These are phyloP conservation scores for Penicillium cinerascens DNA, from an alignment of 495 filamentous ascomycete genomes.

Conservation along the genomic window DNA sequence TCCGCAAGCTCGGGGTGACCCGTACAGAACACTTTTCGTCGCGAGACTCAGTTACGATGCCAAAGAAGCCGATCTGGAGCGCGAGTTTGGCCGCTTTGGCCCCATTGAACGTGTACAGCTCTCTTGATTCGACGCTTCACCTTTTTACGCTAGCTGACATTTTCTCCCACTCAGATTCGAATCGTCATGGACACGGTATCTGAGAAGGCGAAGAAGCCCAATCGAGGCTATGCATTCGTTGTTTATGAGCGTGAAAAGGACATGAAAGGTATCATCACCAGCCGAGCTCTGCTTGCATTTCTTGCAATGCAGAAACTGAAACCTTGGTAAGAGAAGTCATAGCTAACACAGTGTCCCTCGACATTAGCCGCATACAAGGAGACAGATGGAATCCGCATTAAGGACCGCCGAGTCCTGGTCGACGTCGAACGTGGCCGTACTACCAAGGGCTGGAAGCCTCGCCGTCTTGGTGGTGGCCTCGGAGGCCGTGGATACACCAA, in stretches of 20 bases:
- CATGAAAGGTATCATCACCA: conserved; percentile 84
- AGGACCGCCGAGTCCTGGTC: conserved; percentile 84
- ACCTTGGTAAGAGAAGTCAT: conserved; percentile 23
- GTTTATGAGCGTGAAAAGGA: conserved; percentile 97
- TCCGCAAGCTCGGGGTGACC: conserved; percentile 82
- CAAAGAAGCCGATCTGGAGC: conserved; percentile 84
- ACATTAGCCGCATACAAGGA: conserved; percentile 73
- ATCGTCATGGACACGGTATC: conserved; percentile 68
- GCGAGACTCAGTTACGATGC: conserved; percentile 84
- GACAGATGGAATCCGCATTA: conserved; percentile 88
- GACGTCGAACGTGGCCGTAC: conserved; percentile 96
- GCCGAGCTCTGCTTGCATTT: background rate
- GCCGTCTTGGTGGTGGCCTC: conserved; percentile 86
- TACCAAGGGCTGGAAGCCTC: conserved; percentile 90
- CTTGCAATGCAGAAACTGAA: background rate
- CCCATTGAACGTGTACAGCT: conserved; percentile 79
- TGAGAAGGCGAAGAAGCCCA: conserved; percentile 76
- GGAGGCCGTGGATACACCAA: conserved; percentile 94
- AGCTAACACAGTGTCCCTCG: conserved; percentile 31
- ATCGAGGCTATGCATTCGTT: conserved; percentile 93
- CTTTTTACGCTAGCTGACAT: conserved; percentile 2
- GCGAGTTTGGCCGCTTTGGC: conserved; percentile 91
- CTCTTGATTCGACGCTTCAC: background rate
- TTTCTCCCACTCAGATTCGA: conserved; percentile 63
- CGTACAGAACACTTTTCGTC: conserved; percentile 93